These are phyloP conservation scores for Elongisporangium prolatum DNA, from an alignment of 352 stramenopile genomes.

Conservation along the genomic window DNA sequence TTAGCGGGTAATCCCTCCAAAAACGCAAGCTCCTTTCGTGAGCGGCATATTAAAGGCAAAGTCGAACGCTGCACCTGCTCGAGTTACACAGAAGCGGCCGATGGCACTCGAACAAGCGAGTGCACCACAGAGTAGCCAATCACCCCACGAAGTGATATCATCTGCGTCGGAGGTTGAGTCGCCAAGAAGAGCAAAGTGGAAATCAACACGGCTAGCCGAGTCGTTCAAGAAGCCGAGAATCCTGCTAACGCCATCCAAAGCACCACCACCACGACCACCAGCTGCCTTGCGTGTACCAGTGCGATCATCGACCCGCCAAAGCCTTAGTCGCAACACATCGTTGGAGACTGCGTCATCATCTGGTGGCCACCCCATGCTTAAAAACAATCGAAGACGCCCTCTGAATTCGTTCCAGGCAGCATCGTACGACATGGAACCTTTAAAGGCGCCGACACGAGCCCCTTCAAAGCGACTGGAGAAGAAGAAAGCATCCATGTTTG, in stretches of 20 bases:
- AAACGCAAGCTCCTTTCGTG: constrained; percentile 19
- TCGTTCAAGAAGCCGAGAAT: constrained; percentile 1
- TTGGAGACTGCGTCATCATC: neutral
- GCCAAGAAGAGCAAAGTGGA: neutral
- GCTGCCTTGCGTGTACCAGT: neutral
- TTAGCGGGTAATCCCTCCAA: constrained; percentile 20
- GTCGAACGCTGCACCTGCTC: constrained; percentile 10
- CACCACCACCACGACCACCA: neutral
- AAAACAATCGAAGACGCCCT: neutral
- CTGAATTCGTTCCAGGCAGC: neutral
- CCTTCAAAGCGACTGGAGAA: constrained; percentile 20
- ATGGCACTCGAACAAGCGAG: neutral
- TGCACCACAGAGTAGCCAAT: constrained; percentile 7
- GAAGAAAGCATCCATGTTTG: constrained; percentile 14
- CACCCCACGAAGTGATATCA: constrained; percentile 1
- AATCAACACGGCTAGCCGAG: neutral
- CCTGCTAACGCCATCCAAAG: neutral
- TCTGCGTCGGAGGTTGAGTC: neutral
- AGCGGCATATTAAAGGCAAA: constrained; percentile 5
- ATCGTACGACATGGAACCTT: neutral
- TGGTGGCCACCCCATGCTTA: neutral
- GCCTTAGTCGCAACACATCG: neutral
- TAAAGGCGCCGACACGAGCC: neutral
- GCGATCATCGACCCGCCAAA: constrained; percentile 2
- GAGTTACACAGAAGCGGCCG: constrained; percentile 10